Conservation (phyloP, 257 asterid genomes). For the Primulina eburnea region DNA sequence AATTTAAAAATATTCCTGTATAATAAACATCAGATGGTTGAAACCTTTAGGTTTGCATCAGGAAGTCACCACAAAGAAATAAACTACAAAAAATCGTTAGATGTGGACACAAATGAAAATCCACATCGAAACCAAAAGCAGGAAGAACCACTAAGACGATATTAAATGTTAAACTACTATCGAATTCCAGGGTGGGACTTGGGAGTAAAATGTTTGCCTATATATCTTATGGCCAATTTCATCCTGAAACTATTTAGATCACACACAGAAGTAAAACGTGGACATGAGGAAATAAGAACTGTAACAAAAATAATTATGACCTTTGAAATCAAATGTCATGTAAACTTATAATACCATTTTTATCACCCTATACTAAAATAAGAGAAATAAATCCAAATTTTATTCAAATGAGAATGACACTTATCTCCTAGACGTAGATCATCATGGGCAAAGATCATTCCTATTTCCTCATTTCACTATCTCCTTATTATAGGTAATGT, state of each 20-base stretch:
- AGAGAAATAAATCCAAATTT: background rate
- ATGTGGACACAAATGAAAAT: background rate
- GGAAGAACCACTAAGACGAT: conserved; percentile 1
- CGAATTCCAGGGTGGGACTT: background rate
- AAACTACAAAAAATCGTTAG: background rate
- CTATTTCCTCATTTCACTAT: background rate
- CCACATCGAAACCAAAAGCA: background rate
- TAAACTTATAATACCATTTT: no score
- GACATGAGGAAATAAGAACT: background rate
- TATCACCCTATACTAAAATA: background rate
- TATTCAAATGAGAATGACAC: no score
- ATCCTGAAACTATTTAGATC: background rate
- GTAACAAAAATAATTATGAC: background rate
- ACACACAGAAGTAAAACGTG: no score
- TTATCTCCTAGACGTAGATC: background rate
- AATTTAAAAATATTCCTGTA: background rate
- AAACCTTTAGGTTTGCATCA: background rate
- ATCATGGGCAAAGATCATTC: background rate
- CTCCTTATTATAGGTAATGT: background rate
- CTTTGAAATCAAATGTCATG: background rate
- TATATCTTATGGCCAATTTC: background rate
- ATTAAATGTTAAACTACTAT: background rate
- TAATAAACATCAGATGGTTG: background rate
- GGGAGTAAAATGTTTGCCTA: background rate
- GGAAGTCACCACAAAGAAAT: background rate